Evolutionary conservation across 305 asterid genomes (phyloP), one percentile per base, ranked within the genome.

Genomic region (Rubia balearica): DNA sequence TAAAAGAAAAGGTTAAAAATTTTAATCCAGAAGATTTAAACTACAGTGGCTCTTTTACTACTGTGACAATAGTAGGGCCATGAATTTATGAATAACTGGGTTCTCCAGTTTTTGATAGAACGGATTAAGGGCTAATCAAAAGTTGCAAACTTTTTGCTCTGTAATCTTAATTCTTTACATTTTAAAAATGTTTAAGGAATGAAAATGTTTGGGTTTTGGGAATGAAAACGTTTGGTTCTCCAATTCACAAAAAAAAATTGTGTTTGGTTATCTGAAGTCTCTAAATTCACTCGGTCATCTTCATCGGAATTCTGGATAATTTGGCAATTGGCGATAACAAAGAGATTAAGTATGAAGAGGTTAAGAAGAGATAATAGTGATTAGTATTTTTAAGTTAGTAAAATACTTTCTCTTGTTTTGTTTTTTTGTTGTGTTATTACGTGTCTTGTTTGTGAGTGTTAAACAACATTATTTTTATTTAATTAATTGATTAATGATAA

Each of bases 31-130:
- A 45, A 45, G 11, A 55, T 17, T n/a, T 2, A 59, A 4, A 59
- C 16, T 22, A 59, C 64, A 22, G 64, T 59, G 36, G 64, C 36
- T 59, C 59, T 51, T 57, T 59, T 59, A 59, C 36, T 59, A 22
- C 64, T 59, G 59, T 51, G 36, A 45, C 49, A 12, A 7, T 45
- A 45, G 49, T 45, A 2, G 49, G 9, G 2, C 10, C 5, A 12
- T 45, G 13, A 12, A 8, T 0, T 8, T 45, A 45, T 5, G 33
- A 8, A 21, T 53, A 22, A n/a, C 5, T 56, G 11, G 61, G 27
- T 56, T 22, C 61, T 56, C 61, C 61, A 56, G 36, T 12, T 24
- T 24, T 16, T 59, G 64, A 59, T 24, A 10, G 64, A 27, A 9
- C 1, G 10, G 64, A 24, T 59, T 17, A 51, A 4, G 57, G 36